phyloP scores from a whole-genome alignment of 305 asterid genomes.

The Fraxinus sp. region DNA sequence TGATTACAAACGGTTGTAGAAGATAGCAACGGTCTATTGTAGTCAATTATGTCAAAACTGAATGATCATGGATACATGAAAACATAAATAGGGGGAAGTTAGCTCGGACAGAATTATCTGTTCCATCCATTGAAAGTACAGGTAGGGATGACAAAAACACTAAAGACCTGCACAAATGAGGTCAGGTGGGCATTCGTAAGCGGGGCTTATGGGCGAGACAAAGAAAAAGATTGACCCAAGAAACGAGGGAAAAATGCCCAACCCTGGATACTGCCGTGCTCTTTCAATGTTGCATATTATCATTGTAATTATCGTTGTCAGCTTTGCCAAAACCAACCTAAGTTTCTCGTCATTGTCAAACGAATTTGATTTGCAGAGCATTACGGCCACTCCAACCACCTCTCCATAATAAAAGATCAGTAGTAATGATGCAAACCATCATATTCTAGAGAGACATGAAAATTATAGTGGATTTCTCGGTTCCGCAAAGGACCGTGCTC shows the following conservation, averaged over 20 bases:
- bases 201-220: not conserved
- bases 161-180: not conserved
- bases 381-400: not conserved
- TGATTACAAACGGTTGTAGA: not conserved
- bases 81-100: not conserved
- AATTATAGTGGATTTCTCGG: not conserved
- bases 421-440: not conserved
- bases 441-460: not conserved
- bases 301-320: not conserved
- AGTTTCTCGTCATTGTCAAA: not conserved
- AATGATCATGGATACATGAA: not conserved
- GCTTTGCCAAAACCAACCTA: not conserved
- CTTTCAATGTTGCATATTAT: not conserved
- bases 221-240: not conserved
- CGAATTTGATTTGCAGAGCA: not conserved
- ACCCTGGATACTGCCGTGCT: not conserved
- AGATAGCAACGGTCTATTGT: not conserved
- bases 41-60: not conserved
- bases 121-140: not conserved
- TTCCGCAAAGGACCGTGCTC: not conserved
- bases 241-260: not conserved
- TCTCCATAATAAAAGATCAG: not conserved
- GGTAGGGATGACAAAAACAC: not conserved
- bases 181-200: not conserved
- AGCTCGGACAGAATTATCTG: not conserved